These are phyloP conservation scores for Mucor circinelloides DNA, from an alignment of 371 early-diverging fungal genomes.

Conservation along the genomic window DNA sequence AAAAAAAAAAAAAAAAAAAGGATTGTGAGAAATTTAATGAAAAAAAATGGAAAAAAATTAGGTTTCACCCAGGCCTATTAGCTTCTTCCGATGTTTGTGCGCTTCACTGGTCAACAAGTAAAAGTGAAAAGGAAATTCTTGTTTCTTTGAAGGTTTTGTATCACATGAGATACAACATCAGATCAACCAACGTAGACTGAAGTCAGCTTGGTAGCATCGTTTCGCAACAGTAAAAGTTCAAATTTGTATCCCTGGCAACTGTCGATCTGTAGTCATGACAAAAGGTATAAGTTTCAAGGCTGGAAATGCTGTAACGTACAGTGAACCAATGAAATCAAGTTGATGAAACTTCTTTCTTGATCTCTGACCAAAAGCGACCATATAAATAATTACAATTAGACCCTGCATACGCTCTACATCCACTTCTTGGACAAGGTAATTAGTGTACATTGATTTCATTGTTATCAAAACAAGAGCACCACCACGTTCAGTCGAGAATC, in stretches of 20 bases:
- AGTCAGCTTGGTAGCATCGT: too few species aligned
- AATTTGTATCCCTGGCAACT: too few species aligned
- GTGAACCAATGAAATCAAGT: too few species aligned
- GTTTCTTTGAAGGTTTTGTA: not conserved
- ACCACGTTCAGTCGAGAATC: too few species aligned
- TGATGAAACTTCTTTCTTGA: too few species aligned
- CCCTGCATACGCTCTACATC: not conserved
- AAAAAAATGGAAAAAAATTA: not conserved
- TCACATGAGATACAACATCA: not conserved
- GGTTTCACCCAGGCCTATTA: not conserved
- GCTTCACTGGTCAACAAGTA: not conserved
- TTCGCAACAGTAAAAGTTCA: too few species aligned
- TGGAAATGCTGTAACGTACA: too few species aligned
- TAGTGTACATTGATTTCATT: not conserved
- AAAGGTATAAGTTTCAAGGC: too few species aligned
- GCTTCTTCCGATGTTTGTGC: not conserved
- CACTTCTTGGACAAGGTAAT: not conserved
- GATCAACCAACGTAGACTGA: not conserved
- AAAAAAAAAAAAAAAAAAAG: slow-evolving; percentile 7
- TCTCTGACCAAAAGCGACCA: too few species aligned
- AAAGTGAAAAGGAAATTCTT: not conserved
- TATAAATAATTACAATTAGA: not conserved
- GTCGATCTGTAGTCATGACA: too few species aligned
- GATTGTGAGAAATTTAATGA: slow-evolving; percentile 2
- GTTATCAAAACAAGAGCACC: not conserved